Evolutionary conservation across 331 rosid species (phyloP), one percentile per base, ranked within the genome.

Genomic region (Erythrophleum ivorense): DNA sequence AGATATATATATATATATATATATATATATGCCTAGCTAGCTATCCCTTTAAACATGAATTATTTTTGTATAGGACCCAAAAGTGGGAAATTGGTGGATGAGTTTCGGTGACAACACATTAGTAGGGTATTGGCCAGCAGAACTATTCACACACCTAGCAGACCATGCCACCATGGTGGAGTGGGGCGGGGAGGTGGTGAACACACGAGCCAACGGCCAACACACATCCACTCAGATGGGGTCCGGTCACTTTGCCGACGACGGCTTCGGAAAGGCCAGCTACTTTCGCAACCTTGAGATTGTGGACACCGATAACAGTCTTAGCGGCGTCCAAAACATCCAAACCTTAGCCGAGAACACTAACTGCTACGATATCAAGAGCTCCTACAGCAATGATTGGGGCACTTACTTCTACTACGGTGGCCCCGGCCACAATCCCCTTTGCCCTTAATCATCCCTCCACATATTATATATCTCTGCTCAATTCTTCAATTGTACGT

Each of bases 121-220:
- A 29, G 95, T 96, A 4, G 99, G 99, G 59, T 96, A 96, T 52
- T 96, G 99, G 99, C 98, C 99, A 1, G 94, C 89, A 0, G 98
- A 91, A 89, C 53, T 96, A 34, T 96, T 96, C 83, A 92, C 97
- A 3, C 99, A 96, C 91, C 83, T 96, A 11, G 94, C 90, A 2
- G 86, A 89, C 8, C 94, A 81, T 16, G 99, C 98, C 0, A 96
- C 97, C 0, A 94, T 96, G 99, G 99, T 96, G 76, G 97, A 96
- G 38, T 96, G 99, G 99, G 99, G 99, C 0, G 98, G 99, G 3
- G 99, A 96, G 80, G 90, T 96, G 76, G 99, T 96, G 18, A 94
- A 96, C 84, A 59, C 98, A 0, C 84, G 92, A 16, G 77, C 92
- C 52, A 83, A 78, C 14, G 95, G 94, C 0, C 79, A 81, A 41